Conservation (phyloP, 129 eudicot genomes). For the Daucus carota region DNA sequence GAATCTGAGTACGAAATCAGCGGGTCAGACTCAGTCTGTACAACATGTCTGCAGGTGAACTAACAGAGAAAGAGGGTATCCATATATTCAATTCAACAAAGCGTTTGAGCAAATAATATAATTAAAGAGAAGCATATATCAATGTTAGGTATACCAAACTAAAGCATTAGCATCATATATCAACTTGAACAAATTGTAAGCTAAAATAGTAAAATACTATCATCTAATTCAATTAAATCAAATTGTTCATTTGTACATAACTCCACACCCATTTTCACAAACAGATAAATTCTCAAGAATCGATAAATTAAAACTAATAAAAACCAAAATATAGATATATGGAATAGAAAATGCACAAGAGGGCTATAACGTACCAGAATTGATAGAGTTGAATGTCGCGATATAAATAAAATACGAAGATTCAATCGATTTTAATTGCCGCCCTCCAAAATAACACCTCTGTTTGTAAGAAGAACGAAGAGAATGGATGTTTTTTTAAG, state of each 20-base stretch:
- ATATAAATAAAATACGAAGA: not conserved
- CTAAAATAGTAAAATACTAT: not conserved
- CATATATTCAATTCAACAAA: not conserved
- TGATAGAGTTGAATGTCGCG: not conserved
- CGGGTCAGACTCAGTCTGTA: too few relatives aligned
- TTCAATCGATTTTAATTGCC: too few relatives aligned
- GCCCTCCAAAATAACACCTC: too few relatives aligned
- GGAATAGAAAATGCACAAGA: not conserved
- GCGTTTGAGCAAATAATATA: not conserved
- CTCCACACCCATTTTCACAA: not conserved
- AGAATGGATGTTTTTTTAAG: too few relatives aligned
- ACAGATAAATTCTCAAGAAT: not conserved
- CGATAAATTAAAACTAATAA: too few relatives aligned
- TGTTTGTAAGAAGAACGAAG: too few relatives aligned
- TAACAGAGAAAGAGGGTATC: too few relatives aligned
- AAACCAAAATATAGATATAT: too few relatives aligned
- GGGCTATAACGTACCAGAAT: not conserved
- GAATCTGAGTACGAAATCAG: not conserved
- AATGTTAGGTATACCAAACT: not conserved
- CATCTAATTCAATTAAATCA: not conserved
- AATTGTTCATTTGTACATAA: not conserved
- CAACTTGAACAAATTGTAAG: not conserved
- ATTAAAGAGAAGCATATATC: not conserved
- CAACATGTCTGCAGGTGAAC: too few relatives aligned
- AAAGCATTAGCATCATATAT: too few relatives aligned